These are phyloP conservation scores for Solanum microdontum DNA, from an alignment of 257 asterid genomes.

Conservation along the genomic window DNA sequence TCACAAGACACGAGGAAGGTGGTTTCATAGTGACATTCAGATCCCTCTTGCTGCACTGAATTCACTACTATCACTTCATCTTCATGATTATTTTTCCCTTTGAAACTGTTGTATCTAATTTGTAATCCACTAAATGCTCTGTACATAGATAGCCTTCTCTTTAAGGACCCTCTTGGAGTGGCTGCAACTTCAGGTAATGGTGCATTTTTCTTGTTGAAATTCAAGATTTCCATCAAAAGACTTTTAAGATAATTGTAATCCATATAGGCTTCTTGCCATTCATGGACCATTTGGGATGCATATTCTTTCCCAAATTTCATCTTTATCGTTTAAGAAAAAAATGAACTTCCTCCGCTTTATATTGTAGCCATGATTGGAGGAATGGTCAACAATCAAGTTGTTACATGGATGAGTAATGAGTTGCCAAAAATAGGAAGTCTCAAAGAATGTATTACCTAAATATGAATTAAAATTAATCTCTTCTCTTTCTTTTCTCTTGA, in stretches of 20 bases:
- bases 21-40: slow-evolving; percentile 35
- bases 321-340: neutral
- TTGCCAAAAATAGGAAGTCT: neutral
- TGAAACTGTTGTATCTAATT: slow-evolving; percentile 1
- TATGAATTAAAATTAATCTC: neutral
- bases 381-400: neutral
- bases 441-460: neutral
- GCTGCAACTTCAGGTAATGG: slow-evolving; percentile 4
- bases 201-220: slow-evolving; percentile 12
- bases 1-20: slow-evolving; percentile 52
- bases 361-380: neutral
- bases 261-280: slow-evolving; percentile 78
- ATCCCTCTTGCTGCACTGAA: slow-evolving; percentile 20
- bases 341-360: neutral
- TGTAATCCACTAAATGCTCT: slow-evolving; percentile 69
- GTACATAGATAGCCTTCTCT: slow-evolving; percentile 49
- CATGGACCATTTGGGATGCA: slow-evolving; percentile 75
- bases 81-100: slow-evolving; percentile 13
- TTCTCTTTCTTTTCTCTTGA: neutral
- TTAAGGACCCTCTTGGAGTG: slow-evolving; percentile 23
- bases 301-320: slow-evolving; percentile 90
- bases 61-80: slow-evolving; percentile 60
- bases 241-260: slow-evolving; percentile 47
- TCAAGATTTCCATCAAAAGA: slow-evolving; percentile 31
- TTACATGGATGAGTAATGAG: neutral